Evolutionary conservation across 1,284 basidiomycete species (phyloP).

Genomic region (Ustilago bromivora): DNA sequence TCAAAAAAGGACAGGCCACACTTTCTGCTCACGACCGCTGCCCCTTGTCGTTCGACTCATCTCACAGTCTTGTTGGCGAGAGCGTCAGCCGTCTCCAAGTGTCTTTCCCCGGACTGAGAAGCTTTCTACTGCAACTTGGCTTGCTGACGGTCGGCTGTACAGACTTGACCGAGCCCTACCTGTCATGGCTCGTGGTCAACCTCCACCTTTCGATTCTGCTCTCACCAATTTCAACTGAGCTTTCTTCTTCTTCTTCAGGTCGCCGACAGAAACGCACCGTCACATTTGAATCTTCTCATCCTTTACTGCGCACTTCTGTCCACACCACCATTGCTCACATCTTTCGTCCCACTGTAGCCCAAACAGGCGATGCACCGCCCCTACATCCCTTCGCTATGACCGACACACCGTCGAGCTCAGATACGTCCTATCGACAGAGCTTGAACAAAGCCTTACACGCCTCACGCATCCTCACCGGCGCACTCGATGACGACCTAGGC

Average conservation of each 20-base stretch:
- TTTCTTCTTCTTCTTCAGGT: background rate
- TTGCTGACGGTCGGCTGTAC: background rate
- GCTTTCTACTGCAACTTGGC: background rate
- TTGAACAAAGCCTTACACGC: constrained; percentile 34
- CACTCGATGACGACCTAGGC: constrained; percentile 38
- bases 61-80: background rate
- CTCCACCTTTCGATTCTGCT: background rate
- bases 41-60: background rate
- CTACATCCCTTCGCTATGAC: constrained; percentile 15
- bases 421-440: constrained; percentile 37
- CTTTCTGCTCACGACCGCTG: background rate
- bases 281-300: background rate
- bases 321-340: too few species aligned
- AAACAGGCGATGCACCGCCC: constrained; percentile 5
- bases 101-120: background rate
- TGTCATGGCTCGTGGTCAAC: background rate
- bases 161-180: background rate
- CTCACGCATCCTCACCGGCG: constrained; percentile 36
- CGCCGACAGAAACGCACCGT: too few species aligned
- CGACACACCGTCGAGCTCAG: constrained; percentile 23
- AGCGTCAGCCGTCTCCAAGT: background rate
- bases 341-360: background rate
- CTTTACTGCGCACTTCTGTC: background rate
- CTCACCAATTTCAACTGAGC: background rate
- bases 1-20: background rate